Percentiles rank a stretch among this genome's conserved stretches.
phyloP scores from a whole-genome alignment of 768 basidiomycete species.

The Hericium rajendrae region DNA sequence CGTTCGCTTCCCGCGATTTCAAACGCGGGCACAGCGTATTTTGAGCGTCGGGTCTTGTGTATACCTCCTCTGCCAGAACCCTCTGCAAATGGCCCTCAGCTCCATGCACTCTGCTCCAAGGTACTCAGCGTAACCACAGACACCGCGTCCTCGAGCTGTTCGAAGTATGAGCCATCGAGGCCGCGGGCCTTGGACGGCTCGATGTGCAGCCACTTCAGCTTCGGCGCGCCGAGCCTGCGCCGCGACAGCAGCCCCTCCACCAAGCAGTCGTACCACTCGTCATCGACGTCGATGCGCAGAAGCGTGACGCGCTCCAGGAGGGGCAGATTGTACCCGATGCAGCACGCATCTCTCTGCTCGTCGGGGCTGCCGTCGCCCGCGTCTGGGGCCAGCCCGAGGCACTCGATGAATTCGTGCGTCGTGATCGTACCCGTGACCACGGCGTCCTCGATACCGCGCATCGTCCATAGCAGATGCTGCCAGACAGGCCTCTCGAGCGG shows the following conservation, averaged over 20 bases:
- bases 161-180: background rate
- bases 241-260: background rate
- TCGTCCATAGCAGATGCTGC: background rate
- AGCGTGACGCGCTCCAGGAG: background rate
- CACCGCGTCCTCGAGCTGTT: background rate
- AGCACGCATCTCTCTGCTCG: background rate
- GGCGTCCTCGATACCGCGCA: background rate
- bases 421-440: background rate
- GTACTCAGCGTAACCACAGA: background rate
- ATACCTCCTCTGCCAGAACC: too few relatives aligned
- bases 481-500: background rate
- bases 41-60: too few relatives aligned
- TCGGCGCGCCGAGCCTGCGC: background rate
- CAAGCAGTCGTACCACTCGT: background rate
- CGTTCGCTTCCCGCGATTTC: too few relatives aligned
- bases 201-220: background rate
- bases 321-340: background rate
- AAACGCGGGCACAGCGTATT: too few relatives aligned
- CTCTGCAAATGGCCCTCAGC: too few relatives aligned
- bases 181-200: background rate
- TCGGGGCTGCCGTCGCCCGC: background rate
- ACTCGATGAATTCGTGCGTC: background rate
- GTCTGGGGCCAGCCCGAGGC: background rate
- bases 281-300: background rate
- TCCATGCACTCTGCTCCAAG: too few relatives aligned